phyloP scores from a whole-genome alignment of 257 asterid genomes.

The Linderniella brevidens region DNA sequence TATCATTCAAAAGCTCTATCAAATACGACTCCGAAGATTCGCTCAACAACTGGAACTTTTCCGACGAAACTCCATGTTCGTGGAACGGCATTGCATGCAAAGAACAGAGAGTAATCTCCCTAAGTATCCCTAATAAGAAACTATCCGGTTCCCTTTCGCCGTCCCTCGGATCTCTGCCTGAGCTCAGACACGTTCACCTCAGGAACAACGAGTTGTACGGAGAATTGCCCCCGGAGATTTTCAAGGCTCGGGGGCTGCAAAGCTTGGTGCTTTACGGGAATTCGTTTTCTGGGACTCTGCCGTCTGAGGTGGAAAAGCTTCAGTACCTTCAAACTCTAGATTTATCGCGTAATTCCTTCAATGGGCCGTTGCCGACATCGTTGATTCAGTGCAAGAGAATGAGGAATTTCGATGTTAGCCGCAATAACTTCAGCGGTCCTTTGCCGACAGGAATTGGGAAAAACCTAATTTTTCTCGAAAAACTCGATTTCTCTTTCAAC shows the following conservation, averaged over 20 bases:
- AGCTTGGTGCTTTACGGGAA: slow-evolving; percentile 83
- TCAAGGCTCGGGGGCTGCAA: slow-evolving; percentile 37
- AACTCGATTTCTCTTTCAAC: slow-evolving; percentile 53
- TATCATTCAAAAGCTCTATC: slow-evolving; percentile 55
- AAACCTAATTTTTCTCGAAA: slow-evolving; percentile 39
- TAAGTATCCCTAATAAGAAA: slow-evolving; percentile 61
- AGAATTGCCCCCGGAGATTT: slow-evolving; percentile 39
- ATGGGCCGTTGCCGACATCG: slow-evolving; percentile 50
- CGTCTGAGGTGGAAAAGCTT: slow-evolving; percentile 49
- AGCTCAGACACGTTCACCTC: slow-evolving; percentile 66
- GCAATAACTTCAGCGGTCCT: slow-evolving; percentile 40
- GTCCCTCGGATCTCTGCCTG: slow-evolving; percentile 60
- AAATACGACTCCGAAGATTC: slow-evolving; percentile 61
- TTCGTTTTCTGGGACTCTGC: slow-evolving; percentile 60
- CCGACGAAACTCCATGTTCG: slow-evolving; percentile 71
- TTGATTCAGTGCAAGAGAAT: slow-evolving; percentile 43
- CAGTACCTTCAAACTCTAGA: slow-evolving; percentile 43
- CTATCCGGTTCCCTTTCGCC: slow-evolving; percentile 54
- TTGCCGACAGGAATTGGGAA: slow-evolving; percentile 52
- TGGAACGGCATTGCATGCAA: slow-evolving; percentile 91
- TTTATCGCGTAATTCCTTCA: slow-evolving; percentile 51
- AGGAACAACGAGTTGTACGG: slow-evolving; percentile 55
- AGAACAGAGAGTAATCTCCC: slow-evolving; percentile 45
- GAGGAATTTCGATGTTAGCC: slow-evolving; percentile 40
- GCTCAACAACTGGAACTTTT: slow-evolving; percentile 48